Conservation (phyloP, 108 stramenopile genomes). For the Aurantiochytrium sp. region DNA sequence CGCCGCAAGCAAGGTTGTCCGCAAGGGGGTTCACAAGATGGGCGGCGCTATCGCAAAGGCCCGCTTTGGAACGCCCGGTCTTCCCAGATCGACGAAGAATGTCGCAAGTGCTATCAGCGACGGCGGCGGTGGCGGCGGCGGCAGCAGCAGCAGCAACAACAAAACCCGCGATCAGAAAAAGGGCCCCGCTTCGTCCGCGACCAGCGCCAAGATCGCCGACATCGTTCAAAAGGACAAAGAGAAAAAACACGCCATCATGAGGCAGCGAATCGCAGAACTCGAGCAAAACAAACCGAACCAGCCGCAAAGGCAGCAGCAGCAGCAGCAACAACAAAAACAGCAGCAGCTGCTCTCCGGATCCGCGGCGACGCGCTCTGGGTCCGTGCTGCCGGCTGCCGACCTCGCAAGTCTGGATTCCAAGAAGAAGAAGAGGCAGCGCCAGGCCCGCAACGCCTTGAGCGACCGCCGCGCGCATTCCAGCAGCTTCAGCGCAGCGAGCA, state of each 20-base stretch:
- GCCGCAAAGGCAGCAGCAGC: background rate
- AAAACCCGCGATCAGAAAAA: too few species aligned
- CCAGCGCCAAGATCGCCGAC: background rate
- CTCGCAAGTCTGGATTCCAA: background rate
- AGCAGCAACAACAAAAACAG: background rate
- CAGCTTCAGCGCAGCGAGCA: background rate
- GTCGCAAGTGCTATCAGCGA: background rate
- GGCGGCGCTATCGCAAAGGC: background rate
- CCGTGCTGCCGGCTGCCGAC: background rate
- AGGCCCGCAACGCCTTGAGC: background rate
- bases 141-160: background rate
- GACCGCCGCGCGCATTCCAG: background rate
- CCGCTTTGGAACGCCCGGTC: background rate
- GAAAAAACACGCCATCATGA: background rate
- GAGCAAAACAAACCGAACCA: background rate
- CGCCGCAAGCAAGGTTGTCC: background rate
- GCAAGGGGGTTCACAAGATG: background rate
- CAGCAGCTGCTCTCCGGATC: background rate
- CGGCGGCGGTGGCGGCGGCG: too few species aligned
- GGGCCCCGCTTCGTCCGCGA: too few species aligned
- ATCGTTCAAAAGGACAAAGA: background rate
- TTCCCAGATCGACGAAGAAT: background rate
- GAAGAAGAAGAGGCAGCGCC: background rate
- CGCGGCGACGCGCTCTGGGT: background rate
- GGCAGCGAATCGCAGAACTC: background rate